Percentiles rank a stretch among this genome's conserved stretches.
Conservation (phyloP, 1,284 basidiomycete genomes). For the Garcileccinum viscosum region DNA sequence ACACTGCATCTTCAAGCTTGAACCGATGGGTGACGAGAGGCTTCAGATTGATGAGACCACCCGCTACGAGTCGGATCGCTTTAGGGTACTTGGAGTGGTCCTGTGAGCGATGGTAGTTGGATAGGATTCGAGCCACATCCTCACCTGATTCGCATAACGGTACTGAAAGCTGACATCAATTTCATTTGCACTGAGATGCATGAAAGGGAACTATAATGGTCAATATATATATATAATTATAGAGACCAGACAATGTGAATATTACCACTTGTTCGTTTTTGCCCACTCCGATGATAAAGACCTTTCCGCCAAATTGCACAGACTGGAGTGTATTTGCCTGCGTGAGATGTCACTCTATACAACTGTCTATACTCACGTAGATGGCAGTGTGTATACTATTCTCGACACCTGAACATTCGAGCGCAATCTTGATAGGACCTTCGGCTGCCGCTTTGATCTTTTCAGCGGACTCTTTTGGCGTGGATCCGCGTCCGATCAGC, state of each 20-base stretch:
- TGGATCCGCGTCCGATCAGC: conserved; percentile 50
- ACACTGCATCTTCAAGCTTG: conserved; percentile 74
- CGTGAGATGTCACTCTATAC: not conserved
- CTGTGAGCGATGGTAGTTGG: not conserved
- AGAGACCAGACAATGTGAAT: not conserved
- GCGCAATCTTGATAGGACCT: conserved; percentile 52
- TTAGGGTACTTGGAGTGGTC: conserved; percentile 66
- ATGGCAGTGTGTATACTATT: conserved; percentile 72
- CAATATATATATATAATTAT: conserved; percentile 4
- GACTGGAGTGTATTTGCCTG: conserved; percentile 44
- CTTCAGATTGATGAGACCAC: conserved; percentile 77
- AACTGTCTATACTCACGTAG: conserved; percentile 51
- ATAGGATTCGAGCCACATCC: conserved; percentile 5
- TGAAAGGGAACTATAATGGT: conserved; percentile 62
- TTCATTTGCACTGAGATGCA: conserved; percentile 71
- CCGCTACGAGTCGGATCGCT: conserved; percentile 78
- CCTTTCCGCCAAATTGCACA: conserved; percentile 62
- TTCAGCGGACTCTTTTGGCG: conserved; percentile 54
- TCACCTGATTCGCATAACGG: conserved; percentile 66
- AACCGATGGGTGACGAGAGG: conserved; percentile 87
- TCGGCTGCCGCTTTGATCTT: conserved; percentile 56
- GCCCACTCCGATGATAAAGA: conserved; percentile 71
- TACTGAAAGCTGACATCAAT: conserved; percentile 71
- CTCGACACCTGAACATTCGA: conserved; percentile 84
- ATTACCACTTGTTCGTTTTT: conserved; percentile 60